These are phyloP conservation scores for Trypanosomatidae sp. DNA, from an alignment of 208 protist genomes.

Conservation along the genomic window DNA sequence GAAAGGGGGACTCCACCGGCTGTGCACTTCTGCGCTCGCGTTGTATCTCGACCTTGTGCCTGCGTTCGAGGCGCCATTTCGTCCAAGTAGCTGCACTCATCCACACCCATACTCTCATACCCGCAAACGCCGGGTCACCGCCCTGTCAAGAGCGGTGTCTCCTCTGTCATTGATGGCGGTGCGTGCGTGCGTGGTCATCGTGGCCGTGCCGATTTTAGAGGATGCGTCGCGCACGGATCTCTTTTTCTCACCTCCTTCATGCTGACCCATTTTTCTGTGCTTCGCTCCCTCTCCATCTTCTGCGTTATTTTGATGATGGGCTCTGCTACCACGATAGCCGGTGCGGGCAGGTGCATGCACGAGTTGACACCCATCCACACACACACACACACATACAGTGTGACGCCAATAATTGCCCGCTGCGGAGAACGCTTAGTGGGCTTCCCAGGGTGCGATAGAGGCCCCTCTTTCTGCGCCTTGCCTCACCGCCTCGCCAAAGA, in stretches of 20 bases:
- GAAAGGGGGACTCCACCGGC: background rate
- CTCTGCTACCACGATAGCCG: background rate
- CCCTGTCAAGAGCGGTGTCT: background rate
- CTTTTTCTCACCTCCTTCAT: background rate
- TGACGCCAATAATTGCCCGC: background rate
- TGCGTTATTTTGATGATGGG: background rate
- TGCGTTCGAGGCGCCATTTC: background rate
- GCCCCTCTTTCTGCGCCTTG: too few species aligned
- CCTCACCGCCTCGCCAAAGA: too few species aligned
- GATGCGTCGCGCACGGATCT: background rate
- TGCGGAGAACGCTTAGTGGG: background rate
- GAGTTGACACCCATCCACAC: background rate
- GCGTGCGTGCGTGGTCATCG: background rate
- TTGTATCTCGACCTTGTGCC: background rate
- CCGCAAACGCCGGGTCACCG: background rate
- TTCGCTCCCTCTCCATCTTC: background rate
- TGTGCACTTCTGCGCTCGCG: background rate
- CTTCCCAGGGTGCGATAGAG: too few species aligned
- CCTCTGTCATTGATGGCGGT: background rate
- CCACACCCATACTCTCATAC: background rate
- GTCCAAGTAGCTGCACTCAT: background rate
- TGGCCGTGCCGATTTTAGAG: background rate
- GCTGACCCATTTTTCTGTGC: background rate
- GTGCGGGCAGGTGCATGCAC: background rate
- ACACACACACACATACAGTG: background rate